Evolutionary conservation across 108 stramenopile genomes (phyloP).

Genomic region (Asterionellopsis glacialis): DNA sequence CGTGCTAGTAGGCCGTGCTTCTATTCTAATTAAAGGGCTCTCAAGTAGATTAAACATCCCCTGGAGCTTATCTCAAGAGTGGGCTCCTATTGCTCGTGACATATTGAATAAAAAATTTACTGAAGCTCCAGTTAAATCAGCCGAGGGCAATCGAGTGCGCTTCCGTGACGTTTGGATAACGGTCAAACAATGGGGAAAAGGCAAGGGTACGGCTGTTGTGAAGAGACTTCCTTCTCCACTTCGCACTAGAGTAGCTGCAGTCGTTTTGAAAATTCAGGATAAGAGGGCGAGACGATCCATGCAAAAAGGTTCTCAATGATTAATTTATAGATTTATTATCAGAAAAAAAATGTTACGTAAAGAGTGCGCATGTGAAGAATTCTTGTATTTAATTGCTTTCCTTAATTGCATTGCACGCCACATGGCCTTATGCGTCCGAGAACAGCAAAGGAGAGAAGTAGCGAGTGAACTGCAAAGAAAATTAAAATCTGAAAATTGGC

Average conservation of each 20-base stretch:
- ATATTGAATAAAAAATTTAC: constrained; percentile 29
- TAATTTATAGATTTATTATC: background rate
- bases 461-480: no score
- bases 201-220: constrained; percentile 41
- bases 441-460: no score
- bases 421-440: no score
- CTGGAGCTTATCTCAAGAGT: constrained; percentile 81
- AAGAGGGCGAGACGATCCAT: constrained; percentile 27
- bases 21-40: constrained; percentile 91
- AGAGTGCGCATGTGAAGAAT: background rate
- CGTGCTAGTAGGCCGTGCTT: constrained; percentile 88
- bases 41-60: constrained; percentile 79
- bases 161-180: constrained; percentile 52
- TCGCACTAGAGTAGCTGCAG: constrained; percentile 47
- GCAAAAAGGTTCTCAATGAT: background rate
- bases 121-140: background rate
- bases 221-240: constrained; percentile 52
- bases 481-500: no score
- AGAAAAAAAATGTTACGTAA: background rate
- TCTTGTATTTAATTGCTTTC: no score
- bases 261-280: constrained; percentile 51
- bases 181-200: constrained; percentile 60
- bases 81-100: constrained; percentile 71
- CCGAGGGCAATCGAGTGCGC: constrained; percentile 36
- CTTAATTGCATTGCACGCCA: no score